Base-by-base conservation (phyloP, 2,329 filamentous ascomycete genomes). In the Pseudomassariella vexata region DNA sequence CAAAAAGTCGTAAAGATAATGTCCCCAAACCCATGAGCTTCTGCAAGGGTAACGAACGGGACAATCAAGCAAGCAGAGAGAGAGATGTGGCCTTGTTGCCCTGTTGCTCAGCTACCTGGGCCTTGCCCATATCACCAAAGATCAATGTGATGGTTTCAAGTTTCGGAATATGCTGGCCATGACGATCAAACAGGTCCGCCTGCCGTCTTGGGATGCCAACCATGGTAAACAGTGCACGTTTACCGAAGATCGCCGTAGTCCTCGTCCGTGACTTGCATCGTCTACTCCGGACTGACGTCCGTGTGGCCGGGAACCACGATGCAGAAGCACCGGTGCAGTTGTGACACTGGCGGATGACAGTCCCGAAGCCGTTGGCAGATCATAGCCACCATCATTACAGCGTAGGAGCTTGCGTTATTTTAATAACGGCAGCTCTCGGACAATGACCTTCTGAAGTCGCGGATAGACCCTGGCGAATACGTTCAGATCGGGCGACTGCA, bases 181-280 rank as follows among this genome's bases (percentile, higher is more conserved):
- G 32, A 11, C 24, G 32, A 34, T 34, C 32, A 34, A 34, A 34
- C 32, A 34, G 32, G 24, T 15, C 32, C 32, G 32, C 32, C 32
- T 34, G 29, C 32, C 32, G 10, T 19, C 24, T 28, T 29, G 24
- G 32, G 32, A 28, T n/a, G n/a, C n/a, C n/a, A n/a, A n/a, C n/a
- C n/a, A n/a, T n/a, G n/a, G n/a, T n/a, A n/a, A n/a, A n/a, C n/a
- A n/a, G n/a, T n/a, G n/a, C n/a, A n/a, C n/a, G n/a, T n/a, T n/a
- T n/a, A n/a, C n/a, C n/a, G n/a, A n/a, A n/a, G n/a, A n/a, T n/a
- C n/a, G n/a, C n/a, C n/a, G n/a, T n/a, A n/a, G n/a, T n/a, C n/a
- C n/a, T n/a, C 12, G 24, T 26, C 12, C 24, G 24, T 14, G 24
- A 26, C n/a, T n/a, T n/a, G 21, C 21, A 23, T 23, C 8, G 21